A percentile compares a stretch with the other conserved stretches of the same genome.
Conservation (phyloP, 805 yeast genomes). For the Teunomyces tritomae region DNA sequence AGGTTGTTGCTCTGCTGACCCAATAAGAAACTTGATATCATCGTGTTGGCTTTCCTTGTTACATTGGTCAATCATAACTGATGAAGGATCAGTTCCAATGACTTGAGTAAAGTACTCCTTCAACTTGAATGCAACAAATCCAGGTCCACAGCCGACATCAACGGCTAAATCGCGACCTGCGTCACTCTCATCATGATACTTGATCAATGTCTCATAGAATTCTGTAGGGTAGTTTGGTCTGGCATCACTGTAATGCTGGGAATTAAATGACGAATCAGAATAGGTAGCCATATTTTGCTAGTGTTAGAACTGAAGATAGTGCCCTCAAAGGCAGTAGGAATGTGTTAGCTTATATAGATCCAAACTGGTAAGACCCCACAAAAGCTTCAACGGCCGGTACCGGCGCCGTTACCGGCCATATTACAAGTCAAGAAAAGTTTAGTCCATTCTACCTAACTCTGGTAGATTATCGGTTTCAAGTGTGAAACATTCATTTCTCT, state of each 20-base stretch:
- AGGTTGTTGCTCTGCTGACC: slow-evolving; percentile 28
- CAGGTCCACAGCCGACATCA: slow-evolving; percentile 83
- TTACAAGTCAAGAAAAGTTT: not conserved
- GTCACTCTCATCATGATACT: slow-evolving; percentile 35
- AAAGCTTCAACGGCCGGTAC: not conserved
- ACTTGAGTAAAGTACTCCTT: slow-evolving; percentile 44
- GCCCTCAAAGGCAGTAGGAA: not conserved
- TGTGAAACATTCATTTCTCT: too few species aligned
- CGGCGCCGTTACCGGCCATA: slow-evolving; percentile 1
- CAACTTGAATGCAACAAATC: slow-evolving; percentile 62
- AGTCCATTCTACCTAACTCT: too few species aligned
- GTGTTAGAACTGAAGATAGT: not conserved
- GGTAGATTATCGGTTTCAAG: too few species aligned
- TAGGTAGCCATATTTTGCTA: slow-evolving; percentile 56
- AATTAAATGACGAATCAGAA: slow-evolving; percentile 49
- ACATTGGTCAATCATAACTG: slow-evolving; percentile 48
- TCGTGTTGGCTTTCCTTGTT: slow-evolving; percentile 13
- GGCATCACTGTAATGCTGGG: slow-evolving; percentile 51
- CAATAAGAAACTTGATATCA: slow-evolving; percentile 19
- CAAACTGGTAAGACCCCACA: not conserved
- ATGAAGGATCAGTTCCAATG: slow-evolving; percentile 63
- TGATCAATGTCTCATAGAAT: slow-evolving; percentile 42
- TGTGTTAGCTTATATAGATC: not conserved
- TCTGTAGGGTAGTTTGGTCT: slow-evolving; percentile 66
- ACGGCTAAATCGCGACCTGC: slow-evolving; percentile 31